Evolutionary conservation across 768 basidiomycete species (phyloP).

Genomic region (Phaeolepiota aurea): DNA sequence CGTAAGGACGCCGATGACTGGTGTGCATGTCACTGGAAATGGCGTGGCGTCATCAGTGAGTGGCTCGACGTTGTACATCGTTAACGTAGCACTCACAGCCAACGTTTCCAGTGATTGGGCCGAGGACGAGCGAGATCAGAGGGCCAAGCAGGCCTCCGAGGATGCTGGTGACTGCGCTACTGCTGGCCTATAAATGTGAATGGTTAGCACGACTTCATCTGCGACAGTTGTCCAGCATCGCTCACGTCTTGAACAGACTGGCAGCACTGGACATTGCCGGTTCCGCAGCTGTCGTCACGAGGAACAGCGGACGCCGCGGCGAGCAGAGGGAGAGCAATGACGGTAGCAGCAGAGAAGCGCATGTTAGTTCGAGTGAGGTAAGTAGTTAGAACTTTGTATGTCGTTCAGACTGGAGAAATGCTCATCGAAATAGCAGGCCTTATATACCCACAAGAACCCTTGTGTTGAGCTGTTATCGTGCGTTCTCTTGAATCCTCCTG

Average conservation of each 20-base stretch:
- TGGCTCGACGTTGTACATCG: not conserved
- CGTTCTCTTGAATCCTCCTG: too few relatives aligned
- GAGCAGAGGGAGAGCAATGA: not conserved
- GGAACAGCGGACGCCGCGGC: not conserved
- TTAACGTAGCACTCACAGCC: slow-evolving; percentile 15
- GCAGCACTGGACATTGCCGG: slow-evolving; percentile 12
- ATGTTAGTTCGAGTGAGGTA: not conserved
- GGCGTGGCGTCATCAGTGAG: too few relatives aligned
- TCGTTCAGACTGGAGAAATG: too few relatives aligned
- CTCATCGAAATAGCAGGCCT: too few relatives aligned
- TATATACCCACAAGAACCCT: too few relatives aligned
- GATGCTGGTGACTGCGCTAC: not conserved
- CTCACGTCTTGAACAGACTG: not conserved
- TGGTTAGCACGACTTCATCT: too few relatives aligned
- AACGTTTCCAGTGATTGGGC: slow-evolving; percentile 8
- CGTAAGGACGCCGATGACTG: slow-evolving; percentile 8
- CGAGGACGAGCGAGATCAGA: slow-evolving; percentile 8
- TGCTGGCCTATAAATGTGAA: slow-evolving; percentile 2
- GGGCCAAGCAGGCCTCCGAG: too few relatives aligned
- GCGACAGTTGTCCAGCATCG: too few relatives aligned
- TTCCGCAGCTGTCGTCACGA: slow-evolving; percentile 9
- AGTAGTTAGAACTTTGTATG: not conserved
- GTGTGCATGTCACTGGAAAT: slow-evolving; percentile 14
- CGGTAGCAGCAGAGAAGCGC: not conserved
- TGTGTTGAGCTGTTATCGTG: too few relatives aligned